Evolutionary conservation across 1,139 yeast genomes (phyloP), one percentile per base, ranked within the genome.

Genomic region (Zygoascus sp.): DNA sequence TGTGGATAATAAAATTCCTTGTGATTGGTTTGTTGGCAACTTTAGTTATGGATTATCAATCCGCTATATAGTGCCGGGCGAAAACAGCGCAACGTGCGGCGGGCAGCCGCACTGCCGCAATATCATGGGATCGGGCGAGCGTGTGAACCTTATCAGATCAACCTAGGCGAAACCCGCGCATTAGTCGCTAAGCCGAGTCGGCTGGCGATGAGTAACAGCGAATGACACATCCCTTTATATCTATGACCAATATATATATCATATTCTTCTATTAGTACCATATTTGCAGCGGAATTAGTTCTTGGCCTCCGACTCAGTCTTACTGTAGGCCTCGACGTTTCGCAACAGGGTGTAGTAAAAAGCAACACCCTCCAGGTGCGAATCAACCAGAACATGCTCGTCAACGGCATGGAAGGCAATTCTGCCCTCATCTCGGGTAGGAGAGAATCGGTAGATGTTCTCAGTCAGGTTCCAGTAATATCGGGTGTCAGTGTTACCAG

Each of bases 401-500:
- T 82, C 73, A 13, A 81, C 79, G 13, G 83, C 78, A 61, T 83
- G 90, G 45, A 64, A 56, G 28, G 57, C 56, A 5, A 49, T 40
- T 2, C 50, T 47, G 11, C 51, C 45, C 4, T 49, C 49, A 16
- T 47, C 43, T 32, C 60, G 45, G 11, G 50, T 50, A 0, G 83
- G 85, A 16, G 74, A 62, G 63, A 75, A 82, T 57, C 96, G 75
- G 71, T 74, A 86, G 50, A 89, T 85, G 61, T 84, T 78, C 47
- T 72, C 70, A n/a, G 89, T 77, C 60, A 88, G 71, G 44, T 72
- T 66, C 90, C 94, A 85, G 67, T 84, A 87, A 61, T 79, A 76
- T 60, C 78, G 76, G 7, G 96, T 87, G 62, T 88, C 96, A 2
- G 96, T 88, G 65, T 87, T 88, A 27, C 86, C 96, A 5, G 86